Evolutionary conservation across 768 basidiomycete genomes (phyloP), one percentile per base, ranked within the genome.

Genomic region (Hebeloma cylindrosporum): DNA sequence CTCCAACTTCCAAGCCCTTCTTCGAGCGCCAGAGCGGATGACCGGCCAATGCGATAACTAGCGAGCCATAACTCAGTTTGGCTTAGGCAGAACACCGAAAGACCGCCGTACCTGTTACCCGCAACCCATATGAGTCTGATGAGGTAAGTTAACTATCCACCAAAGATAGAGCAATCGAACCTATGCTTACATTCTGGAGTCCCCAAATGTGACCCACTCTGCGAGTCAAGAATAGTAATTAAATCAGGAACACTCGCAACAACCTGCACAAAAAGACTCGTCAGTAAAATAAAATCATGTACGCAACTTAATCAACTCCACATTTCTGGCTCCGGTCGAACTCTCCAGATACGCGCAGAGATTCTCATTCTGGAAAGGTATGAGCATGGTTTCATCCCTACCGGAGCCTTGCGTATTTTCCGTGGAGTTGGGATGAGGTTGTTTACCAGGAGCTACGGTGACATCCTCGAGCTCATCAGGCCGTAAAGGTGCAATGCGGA

Each of bases 281-380:
- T 21, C 8, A 41, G 34, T 35, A 17, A 4, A 26, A 21, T 9
- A 25, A 7, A 10, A 28, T 5, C 9, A 1, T 11, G 4, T 10
- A 33, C n/a, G n/a, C n/a, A n/a, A n/a, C n/a, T n/a, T n/a, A 9
- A 39, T 14, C n/a, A 3, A 46, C 45, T 21, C n/a, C 38, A 60
- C 60, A 43, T 39, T 54, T 38, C 48, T 43, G n/a, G 38, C 36
- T 31, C 67, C 64, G 50, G 69, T 61, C 31, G 57, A 47, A 37
- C 56, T 32, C 14, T 67, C 62, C 41, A 71, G 51, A 48, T 74
- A 72, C 6, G 77, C 79, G 29, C 70, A 74, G 11, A 82, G 56
- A 59, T 81, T 80, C 53, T 82, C 81, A 54, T 82, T 82, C 62
- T 82, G 77, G 67, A 83, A 83, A 9, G 80, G 78, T 45, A 83